Base-by-base conservation (phyloP, 2,329 filamentous ascomycete species). In the Colletotrichum falcatum region DNA sequence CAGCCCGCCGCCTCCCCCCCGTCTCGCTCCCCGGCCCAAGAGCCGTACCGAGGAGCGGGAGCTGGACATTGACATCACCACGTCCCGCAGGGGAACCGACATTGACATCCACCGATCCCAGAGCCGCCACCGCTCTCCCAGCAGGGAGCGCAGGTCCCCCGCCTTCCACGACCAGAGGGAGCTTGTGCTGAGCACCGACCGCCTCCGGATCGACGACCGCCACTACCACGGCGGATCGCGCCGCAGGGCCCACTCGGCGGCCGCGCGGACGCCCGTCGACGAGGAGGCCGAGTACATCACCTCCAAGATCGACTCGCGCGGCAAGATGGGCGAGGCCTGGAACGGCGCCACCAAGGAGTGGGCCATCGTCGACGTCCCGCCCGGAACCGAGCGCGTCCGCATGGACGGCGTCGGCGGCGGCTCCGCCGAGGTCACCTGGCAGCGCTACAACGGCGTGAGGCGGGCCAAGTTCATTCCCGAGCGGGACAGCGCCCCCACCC, bases 341-440 rank as follows among this genome's bases (percentile, higher is more conserved):
- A 88, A 92, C 75, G 92, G 93, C 62, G 90, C 89, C 23, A 94
- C 92, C 44, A 90, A 89, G 73, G 92, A 90, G 76, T 97, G 94
- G 93, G 87, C 89, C 64, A 92, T 97, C 72, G 87, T 97, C 46
- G 94, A 97, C 80, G 91, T 97, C 48, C 94, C 93, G 1, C 92
- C 94, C 0, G 94, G 94, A 69, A 95, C 93, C 0, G 91, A 93
- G 81, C 89, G 91, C 49, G 91, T 96, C n/a, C 88, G 88, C 64
- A 92, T 96, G 91, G 92, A 96, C 74, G 93, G 93, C 63, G 86
- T 89, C 30, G 93, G 93, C 26, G 92, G 92, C 58, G 92, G 86
- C n/a, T 85, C 84, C 46, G 91, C 94, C 73, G 93, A 96, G 75
- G 89, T 94, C 56, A 91, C 88, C 26, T 96, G 92, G 92, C 87